These are phyloP conservation scores for Wickerhamiella nectarea DNA, from an alignment of 805 yeast species.

Conservation along the genomic window DNA sequence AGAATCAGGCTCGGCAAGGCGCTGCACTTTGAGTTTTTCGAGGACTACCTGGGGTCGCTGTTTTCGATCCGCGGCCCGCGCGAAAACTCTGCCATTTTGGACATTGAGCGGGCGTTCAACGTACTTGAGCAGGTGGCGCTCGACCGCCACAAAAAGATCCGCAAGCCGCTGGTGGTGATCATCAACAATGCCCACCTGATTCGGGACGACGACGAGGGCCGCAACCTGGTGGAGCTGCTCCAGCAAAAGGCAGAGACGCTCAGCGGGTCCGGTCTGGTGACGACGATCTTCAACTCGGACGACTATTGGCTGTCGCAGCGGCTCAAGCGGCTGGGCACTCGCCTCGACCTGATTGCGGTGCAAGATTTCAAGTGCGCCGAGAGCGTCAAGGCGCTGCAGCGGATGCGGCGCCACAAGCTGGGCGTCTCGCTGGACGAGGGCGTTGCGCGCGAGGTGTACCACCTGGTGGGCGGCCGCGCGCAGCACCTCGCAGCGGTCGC, in stretches of 20 bases:
- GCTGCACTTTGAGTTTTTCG: slow-evolving; percentile 55
- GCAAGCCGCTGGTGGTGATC: slow-evolving; percentile 49
- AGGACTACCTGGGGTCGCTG: slow-evolving; percentile 70
- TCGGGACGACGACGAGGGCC: slow-evolving; percentile 62
- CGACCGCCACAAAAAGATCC: slow-evolving; percentile 23
- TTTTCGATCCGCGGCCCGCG: slow-evolving; percentile 75
- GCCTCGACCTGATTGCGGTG: slow-evolving; percentile 59
- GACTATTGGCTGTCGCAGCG: slow-evolving; percentile 82
- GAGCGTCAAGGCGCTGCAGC: slow-evolving; percentile 39
- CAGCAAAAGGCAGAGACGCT: slow-evolving; percentile 75
- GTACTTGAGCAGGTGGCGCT: slow-evolving; percentile 64
- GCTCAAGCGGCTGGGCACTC: slow-evolving; percentile 53
- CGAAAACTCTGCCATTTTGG: slow-evolving; percentile 68
- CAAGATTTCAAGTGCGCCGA: slow-evolving; percentile 42
- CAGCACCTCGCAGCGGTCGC: slow-evolving; percentile 62
- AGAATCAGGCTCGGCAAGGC: slow-evolving; percentile 66
- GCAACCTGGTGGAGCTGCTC: slow-evolving; percentile 51
- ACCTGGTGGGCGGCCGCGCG: slow-evolving; percentile 70
- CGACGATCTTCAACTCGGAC: slow-evolving; percentile 63
- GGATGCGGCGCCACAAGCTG: slow-evolving; percentile 33
- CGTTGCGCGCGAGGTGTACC: slow-evolving; percentile 42
- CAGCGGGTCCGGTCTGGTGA: slow-evolving; percentile 58
- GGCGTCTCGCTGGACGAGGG: slow-evolving; percentile 30
- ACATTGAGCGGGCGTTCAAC: slow-evolving; percentile 69
- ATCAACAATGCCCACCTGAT: slow-evolving; percentile 67